Evolutionary conservation across 495 filamentous ascomycete species (phyloP).

Genomic region (Hypoxylon lienhwacheense): DNA sequence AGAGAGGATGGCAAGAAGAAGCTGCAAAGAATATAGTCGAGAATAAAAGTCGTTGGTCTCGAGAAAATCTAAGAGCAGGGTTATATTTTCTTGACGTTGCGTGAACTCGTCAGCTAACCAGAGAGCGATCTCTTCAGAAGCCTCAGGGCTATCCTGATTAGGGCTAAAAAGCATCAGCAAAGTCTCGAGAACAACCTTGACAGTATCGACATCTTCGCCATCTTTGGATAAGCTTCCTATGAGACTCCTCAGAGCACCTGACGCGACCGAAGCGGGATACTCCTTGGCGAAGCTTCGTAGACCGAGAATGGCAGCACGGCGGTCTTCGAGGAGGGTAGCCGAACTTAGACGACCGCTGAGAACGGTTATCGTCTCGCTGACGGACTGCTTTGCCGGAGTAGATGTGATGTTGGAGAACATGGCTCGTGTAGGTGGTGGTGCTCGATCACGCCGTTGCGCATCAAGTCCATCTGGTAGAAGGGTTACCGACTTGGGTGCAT

Average conservation of each 20-base stretch:
- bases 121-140: slow-evolving; percentile 92
- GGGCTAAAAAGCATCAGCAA: slow-evolving; percentile 84
- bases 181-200: slow-evolving; percentile 92
- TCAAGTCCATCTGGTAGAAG: slow-evolving; percentile 41
- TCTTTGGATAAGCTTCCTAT: slow-evolving; percentile 85
- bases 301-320: slow-evolving; percentile 88
- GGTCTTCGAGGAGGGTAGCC: slow-evolving; percentile 89
- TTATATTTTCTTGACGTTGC: slow-evolving; percentile 98
- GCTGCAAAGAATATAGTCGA: slow-evolving; percentile 86
- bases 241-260: slow-evolving; percentile 80
- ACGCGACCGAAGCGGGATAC: slow-evolving; percentile 95
- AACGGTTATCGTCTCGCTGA: slow-evolving; percentile 87
- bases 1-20: slow-evolving; percentile 82
- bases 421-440: slow-evolving; percentile 36
- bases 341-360: slow-evolving; percentile 83
- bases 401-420: slow-evolving; percentile 87
- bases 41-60: slow-evolving; percentile 90
- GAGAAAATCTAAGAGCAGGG: slow-evolving; percentile 82
- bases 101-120: slow-evolving; percentile 99
- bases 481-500: slow-evolving; percentile 36
- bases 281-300: slow-evolving; percentile 93
- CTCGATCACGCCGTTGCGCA: slow-evolving; percentile 28
- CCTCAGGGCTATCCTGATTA: slow-evolving; percentile 71
- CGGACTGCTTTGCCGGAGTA: slow-evolving; percentile 93
- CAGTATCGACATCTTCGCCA: slow-evolving; percentile 93